Evolutionary conservation across 78 protist genomes (phyloP).

Genomic region (Emiliania huxleyi): DNA sequence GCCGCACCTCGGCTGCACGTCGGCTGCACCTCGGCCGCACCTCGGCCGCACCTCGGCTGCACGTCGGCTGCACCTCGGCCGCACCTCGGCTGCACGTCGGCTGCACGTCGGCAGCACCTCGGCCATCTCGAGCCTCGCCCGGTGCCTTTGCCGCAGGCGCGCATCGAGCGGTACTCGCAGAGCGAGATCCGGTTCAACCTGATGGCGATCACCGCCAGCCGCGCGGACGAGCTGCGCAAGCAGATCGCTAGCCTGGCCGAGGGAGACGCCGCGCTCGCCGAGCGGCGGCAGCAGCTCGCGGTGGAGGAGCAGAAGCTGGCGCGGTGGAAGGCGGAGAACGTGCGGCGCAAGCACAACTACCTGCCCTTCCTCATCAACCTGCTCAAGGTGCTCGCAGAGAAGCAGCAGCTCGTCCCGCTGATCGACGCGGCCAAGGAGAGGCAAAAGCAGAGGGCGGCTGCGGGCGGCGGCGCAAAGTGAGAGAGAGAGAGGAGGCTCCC

Average conservation of each 20-base stretch:
- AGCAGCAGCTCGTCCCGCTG: neutral
- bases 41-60: too few species aligned
- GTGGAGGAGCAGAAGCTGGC: neutral
- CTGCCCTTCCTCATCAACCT: conserved; percentile 84
- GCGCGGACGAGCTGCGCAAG: neutral
- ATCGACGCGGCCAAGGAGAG: conserved; percentile 32
- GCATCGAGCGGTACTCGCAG: neutral
- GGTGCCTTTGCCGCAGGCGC: too few species aligned
- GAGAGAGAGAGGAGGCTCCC: too few species aligned
- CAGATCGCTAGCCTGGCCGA: neutral
- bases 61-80: too few species aligned
- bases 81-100: too few species aligned
- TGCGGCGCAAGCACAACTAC: conserved; percentile 87
- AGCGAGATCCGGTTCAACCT: conserved; percentile 85
- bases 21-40: too few species aligned
- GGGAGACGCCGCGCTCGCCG: neutral
- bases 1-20: too few species aligned
- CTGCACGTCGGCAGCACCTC: too few species aligned
- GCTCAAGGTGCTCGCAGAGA: conserved; percentile 43
- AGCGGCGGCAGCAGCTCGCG: neutral
- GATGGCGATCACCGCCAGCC: conserved; percentile 76
- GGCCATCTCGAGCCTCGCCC: too few species aligned
- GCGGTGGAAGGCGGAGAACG: conserved; percentile 73
- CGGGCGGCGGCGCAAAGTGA: too few species aligned
- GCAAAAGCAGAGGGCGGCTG: neutral